Evolutionary conservation across 2,329 filamentous ascomycete genomes (phyloP).

Genomic region (Epichloe gansuensis): DNA sequence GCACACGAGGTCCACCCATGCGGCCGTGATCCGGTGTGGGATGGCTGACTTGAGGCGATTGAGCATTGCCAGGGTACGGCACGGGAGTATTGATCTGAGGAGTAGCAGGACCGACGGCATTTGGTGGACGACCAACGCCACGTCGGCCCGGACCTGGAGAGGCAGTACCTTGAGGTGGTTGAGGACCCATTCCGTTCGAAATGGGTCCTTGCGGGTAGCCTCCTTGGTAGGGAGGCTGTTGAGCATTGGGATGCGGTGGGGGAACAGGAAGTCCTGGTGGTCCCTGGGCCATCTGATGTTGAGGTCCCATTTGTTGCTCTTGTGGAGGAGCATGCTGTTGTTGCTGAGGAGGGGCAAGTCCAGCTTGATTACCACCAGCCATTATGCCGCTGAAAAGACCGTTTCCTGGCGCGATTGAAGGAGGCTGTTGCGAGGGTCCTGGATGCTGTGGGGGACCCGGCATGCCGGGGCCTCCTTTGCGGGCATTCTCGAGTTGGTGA

Average conservation of each 20-base stretch:
- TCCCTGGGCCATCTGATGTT: conserved; percentile 55
- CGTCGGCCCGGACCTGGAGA: conserved; percentile 76
- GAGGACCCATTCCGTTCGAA: conserved; percentile 62
- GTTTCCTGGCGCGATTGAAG: conserved; percentile 80
- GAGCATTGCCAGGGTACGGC: conserved; percentile 69
- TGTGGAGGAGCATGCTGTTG: conserved; percentile 49
- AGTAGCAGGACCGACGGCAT: conserved; percentile 59
- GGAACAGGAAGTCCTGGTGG: conserved; percentile 52
- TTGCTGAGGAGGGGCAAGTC: conserved; percentile 66
- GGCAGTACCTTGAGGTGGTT: conserved; percentile 71
- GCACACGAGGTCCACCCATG: conserved; percentile 36
- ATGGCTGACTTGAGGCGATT: conserved; percentile 78
- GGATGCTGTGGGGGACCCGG: conserved; percentile 62
- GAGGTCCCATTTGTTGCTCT: conserved; percentile 43
- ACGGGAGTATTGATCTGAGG: conserved; percentile 84
- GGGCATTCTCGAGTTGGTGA: conserved; percentile 70
- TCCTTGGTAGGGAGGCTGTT: conserved; percentile 62
- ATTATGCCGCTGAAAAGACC: conserved; percentile 95
- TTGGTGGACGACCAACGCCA: conserved; percentile 52
- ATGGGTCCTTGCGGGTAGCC: conserved; percentile 47
- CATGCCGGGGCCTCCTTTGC: conserved; percentile 48
- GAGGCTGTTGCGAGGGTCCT: conserved; percentile 71
- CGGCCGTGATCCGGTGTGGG: conserved; percentile 59
- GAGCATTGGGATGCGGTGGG: conserved; percentile 46
- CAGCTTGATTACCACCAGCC: conserved; percentile 74